A percentile compares a stretch with the other conserved stretches of the same genome.
These are phyloP conservation scores for Penicillium sp. DNA, from an alignment of 2,329 filamentous ascomycete genomes.

Conservation along the genomic window DNA sequence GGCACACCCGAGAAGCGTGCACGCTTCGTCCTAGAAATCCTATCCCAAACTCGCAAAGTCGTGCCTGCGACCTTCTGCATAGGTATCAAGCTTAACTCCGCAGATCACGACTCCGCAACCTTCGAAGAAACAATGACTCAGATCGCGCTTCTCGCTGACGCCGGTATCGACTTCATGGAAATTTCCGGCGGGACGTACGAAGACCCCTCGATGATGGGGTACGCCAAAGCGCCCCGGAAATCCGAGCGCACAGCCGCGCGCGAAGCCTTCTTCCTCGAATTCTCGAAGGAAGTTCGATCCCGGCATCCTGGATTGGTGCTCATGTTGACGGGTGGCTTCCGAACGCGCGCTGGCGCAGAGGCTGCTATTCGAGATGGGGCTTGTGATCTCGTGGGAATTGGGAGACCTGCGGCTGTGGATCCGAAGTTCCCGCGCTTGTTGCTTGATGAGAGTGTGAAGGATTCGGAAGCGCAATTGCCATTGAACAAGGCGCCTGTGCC, in stretches of 20 bases:
- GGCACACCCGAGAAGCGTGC: slow-evolving; percentile 49
- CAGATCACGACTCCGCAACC: slow-evolving; percentile 44
- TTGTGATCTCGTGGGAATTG: slow-evolving; percentile 55
- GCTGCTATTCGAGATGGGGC: slow-evolving; percentile 48
- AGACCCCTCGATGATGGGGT: slow-evolving; percentile 48
- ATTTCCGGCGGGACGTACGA: slow-evolving; percentile 64
- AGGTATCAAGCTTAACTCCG: slow-evolving; percentile 55
- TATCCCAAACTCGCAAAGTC: slow-evolving; percentile 43
- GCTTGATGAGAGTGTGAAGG: slow-evolving; percentile 30
- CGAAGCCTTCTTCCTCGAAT: slow-evolving; percentile 70
- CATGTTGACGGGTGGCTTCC: slow-evolving; percentile 66
- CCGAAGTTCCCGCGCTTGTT: slow-evolving; percentile 42
- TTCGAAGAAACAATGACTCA: slow-evolving; percentile 60
- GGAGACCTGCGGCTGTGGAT: slow-evolving; percentile 48
- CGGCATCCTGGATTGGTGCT: slow-evolving; percentile 49
- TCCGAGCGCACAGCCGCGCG: slow-evolving; percentile 53
- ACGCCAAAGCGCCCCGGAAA: slow-evolving; percentile 20
- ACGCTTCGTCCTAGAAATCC: slow-evolving; percentile 49
- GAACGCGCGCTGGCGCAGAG: slow-evolving; percentile 54
- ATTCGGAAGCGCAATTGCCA: slow-evolving; percentile 25
- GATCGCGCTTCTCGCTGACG: slow-evolving; percentile 47
- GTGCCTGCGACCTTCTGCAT: slow-evolving; percentile 48
- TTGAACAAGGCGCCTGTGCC: slow-evolving; percentile 29
- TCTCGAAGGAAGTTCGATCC: slow-evolving; percentile 55
- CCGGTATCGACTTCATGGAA: slow-evolving; percentile 66